Percentiles rank a stretch among this genome's conserved stretches.
Evolutionary conservation across 495 filamentous ascomycete species (phyloP).

Genomic region (Aspergillus nanangensis): DNA sequence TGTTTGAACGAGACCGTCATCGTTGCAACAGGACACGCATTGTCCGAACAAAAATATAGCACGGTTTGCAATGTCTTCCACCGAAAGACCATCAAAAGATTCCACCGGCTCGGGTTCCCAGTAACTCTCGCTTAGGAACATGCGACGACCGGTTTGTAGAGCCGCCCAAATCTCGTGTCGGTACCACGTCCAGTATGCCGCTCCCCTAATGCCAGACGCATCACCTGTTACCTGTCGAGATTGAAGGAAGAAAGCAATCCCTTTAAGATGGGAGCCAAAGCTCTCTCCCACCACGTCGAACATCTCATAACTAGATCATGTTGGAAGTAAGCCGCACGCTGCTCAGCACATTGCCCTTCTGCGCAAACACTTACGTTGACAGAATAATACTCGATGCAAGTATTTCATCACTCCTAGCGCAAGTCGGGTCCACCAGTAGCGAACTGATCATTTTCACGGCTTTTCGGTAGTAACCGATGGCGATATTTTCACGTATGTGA

Average conservation of each 20-base stretch:
- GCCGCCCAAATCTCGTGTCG: slow-evolving; percentile 5
- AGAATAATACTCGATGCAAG: slow-evolving; percentile 8
- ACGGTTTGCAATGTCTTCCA: slow-evolving; percentile 3
- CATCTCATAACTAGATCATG: slow-evolving; percentile 2
- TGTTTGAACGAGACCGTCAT: not conserved
- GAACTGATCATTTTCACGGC: slow-evolving; percentile 1
- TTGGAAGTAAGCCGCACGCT: not conserved
- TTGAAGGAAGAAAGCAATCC: not conserved
- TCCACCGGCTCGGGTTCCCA: not conserved
- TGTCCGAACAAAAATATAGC: slow-evolving; percentile 4
- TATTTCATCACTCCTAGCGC: not conserved
- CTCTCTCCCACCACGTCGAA: slow-evolving; percentile 4
- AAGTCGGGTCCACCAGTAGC: not conserved
- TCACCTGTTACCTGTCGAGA: slow-evolving; percentile 1
- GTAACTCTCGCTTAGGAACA: slow-evolving; percentile 3
- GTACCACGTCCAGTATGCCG: slow-evolving; percentile 8
- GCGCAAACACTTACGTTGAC: slow-evolving; percentile 1
- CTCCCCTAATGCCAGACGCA: not conserved
- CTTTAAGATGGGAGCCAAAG: slow-evolving; percentile 6
- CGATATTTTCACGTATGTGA: not conserved
- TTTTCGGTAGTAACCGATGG: not conserved
- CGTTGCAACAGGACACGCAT: not conserved
- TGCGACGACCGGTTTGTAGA: not conserved
- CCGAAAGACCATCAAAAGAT: not conserved
- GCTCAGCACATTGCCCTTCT: no score